Evolutionary conservation across 148 eudicot genomes (phyloP).

Genomic region (Rhododendron henanense): DNA sequence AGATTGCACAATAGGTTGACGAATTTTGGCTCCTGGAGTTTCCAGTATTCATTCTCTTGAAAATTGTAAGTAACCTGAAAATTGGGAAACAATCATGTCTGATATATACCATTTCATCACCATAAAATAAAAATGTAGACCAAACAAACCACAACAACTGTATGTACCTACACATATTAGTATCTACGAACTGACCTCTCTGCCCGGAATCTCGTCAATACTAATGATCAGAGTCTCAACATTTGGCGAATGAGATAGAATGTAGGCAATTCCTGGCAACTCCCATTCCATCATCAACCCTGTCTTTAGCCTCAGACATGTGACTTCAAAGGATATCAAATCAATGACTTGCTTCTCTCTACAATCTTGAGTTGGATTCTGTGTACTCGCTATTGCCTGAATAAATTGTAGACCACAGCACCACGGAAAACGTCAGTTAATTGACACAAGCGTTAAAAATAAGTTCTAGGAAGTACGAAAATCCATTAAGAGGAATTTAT

Average conservation of each 20-base stretch:
- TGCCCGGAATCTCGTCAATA: background rate
- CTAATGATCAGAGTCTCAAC: conserved; percentile 6
- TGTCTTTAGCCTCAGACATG: background rate
- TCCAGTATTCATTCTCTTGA: conserved; percentile 1
- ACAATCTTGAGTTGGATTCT: background rate
- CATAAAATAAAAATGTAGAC: background rate
- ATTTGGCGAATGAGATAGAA: conserved; percentile 8
- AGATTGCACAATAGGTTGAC: background rate
- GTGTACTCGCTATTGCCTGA: background rate
- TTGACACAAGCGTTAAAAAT: too few relatives aligned
- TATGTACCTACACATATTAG: background rate
- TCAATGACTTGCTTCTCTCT: background rate
- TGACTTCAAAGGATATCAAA: conserved; percentile 1
- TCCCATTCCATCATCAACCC: conserved; percentile 1
- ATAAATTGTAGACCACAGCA: background rate
- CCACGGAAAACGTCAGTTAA: background rate
- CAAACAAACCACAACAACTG: background rate
- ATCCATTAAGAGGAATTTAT: background rate
- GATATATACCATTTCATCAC: background rate
- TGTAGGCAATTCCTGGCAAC: conserved; percentile 10
- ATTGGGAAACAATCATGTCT: background rate
- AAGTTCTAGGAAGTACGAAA: background rate
- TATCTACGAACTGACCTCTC: background rate
- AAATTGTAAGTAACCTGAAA: background rate
- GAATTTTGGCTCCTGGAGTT: background rate